Evolutionary conservation across 805 yeast genomes (phyloP).

Genomic region (Brettanomyces nanus): DNA sequence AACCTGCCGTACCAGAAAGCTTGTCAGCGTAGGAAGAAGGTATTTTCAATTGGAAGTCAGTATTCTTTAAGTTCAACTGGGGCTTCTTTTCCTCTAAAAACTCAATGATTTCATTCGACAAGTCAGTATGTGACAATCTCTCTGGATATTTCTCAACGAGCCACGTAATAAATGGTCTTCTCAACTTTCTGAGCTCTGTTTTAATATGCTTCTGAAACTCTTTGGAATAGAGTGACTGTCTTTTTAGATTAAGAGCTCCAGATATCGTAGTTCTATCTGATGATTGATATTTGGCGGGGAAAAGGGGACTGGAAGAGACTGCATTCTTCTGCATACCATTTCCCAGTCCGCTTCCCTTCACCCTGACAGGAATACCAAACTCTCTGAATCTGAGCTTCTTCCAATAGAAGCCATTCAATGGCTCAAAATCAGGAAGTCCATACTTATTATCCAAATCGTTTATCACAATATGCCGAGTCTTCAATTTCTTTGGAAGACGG

Average conservation of each 20-base stretch:
- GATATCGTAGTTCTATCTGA: constrained; percentile 16
- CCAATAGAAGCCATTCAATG: constrained; percentile 49
- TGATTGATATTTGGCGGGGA: constrained; percentile 20
- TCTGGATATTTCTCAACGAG: constrained; percentile 44
- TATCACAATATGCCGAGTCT: constrained; percentile 49
- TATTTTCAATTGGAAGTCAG: constrained; percentile 5
- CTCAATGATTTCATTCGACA: constrained; percentile 31
- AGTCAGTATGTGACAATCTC: constrained; percentile 24
- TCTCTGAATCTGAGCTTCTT: constrained; percentile 63
- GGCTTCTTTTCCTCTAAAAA: constrained; percentile 27
- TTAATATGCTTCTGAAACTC: constrained; percentile 21
- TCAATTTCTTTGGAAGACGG: constrained; percentile 54
- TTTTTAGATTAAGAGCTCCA: constrained; percentile 16
- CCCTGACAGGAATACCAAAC: constrained; percentile 42
- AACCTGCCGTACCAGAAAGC: constrained; percentile 64
- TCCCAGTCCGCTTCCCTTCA: constrained; percentile 3
- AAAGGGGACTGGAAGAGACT: constrained; percentile 30
- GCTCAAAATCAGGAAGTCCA: constrained; percentile 65
- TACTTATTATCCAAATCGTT: constrained; percentile 62
- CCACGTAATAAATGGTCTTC: constrained; percentile 48
- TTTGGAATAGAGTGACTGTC: constrained; percentile 14
- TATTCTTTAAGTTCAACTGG: constrained; percentile 4
- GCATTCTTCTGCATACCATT: neutral
- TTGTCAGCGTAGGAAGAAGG: constrained; percentile 15
- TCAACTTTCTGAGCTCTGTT: constrained; percentile 35